Evolutionary conservation across 139 green algal species (phyloP).

Genomic region (Tetradesmus obliquus): DNA sequence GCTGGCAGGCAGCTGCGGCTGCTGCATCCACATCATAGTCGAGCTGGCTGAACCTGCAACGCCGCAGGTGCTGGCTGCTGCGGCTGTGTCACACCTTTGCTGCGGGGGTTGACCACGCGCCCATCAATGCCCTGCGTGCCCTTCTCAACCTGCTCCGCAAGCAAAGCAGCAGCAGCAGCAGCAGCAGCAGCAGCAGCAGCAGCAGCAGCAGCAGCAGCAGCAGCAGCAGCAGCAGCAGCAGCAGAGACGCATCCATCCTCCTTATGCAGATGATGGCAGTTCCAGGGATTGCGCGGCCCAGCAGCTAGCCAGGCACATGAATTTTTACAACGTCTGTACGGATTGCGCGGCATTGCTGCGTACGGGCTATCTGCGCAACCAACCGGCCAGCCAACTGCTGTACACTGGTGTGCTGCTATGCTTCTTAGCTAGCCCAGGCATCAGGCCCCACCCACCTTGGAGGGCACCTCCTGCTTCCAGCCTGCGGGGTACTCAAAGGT

Average conservation of each 20-base stretch:
- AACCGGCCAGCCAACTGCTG: neutral
- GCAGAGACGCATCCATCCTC: too few species aligned
- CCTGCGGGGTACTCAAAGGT: slow-evolving; percentile 82
- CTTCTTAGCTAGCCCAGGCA: too few species aligned
- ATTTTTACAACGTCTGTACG: neutral
- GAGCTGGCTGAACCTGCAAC: neutral
- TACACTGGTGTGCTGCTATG: neutral
- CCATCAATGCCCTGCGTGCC: slow-evolving; percentile 89
- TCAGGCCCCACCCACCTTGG: slow-evolving; percentile 62
- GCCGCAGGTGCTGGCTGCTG: neutral
- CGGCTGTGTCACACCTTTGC: slow-evolving; percentile 48
- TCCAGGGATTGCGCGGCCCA: too few species aligned
- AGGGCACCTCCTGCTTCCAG: slow-evolving; percentile 82
- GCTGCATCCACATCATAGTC: neutral
- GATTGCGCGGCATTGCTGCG: neutral
- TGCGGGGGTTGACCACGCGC: slow-evolving; percentile 68
- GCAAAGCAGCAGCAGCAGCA: neutral
- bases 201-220: neutral
- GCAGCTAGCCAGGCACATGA: too few species aligned
- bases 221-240: too few species aligned
- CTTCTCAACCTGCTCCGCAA: slow-evolving; percentile 76
- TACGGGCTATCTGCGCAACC: neutral
- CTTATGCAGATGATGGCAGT: too few species aligned
- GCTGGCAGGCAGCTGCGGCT: neutral
- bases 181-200: neutral